Conservation (phyloP, 1,139 yeast species). For the Magnusiomyces paraingens region DNA sequence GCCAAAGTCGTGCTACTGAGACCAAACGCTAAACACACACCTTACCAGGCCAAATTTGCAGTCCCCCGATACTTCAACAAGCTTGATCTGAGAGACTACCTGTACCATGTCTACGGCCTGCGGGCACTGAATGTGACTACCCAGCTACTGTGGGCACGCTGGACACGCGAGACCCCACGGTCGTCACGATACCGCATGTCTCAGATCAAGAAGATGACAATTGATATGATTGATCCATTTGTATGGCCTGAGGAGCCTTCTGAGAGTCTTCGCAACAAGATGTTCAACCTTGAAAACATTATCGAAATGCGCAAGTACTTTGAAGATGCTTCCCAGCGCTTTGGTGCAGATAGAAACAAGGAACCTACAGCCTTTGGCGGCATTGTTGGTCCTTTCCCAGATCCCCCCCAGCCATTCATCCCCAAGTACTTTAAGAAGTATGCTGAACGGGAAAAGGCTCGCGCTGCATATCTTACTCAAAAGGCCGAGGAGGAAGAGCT, state of each 20-base stretch:
- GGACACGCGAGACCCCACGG: slow-evolving; percentile 52
- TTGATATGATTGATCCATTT: slow-evolving; percentile 88
- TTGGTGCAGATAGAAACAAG: slow-evolving; percentile 65
- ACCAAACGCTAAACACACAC: slow-evolving; percentile 91
- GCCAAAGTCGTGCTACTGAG: slow-evolving; percentile 73
- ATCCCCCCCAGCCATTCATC: slow-evolving; percentile 63
- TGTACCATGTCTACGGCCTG: slow-evolving; percentile 80
- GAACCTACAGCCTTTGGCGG: slow-evolving; percentile 76
- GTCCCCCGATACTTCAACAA: slow-evolving; percentile 90
- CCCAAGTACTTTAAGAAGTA: slow-evolving; percentile 44
- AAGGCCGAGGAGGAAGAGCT: slow-evolving; percentile 21
- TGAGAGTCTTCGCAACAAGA: slow-evolving; percentile 35
- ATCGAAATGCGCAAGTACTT: slow-evolving; percentile 30
- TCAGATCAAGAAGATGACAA: slow-evolving; percentile 89
- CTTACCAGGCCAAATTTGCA: slow-evolving; percentile 89
- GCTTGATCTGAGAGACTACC: slow-evolving; percentile 83
- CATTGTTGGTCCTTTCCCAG: slow-evolving; percentile 60
- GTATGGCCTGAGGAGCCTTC: slow-evolving; percentile 73
- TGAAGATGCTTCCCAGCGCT: slow-evolving; percentile 34
- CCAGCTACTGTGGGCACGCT: slow-evolving; percentile 71
- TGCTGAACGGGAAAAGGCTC: slow-evolving; percentile 39
- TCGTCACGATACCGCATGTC: slow-evolving; percentile 71
- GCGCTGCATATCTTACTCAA: slow-evolving; percentile 22
- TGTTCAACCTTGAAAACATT: slow-evolving; percentile 23
- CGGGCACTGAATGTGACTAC: slow-evolving; percentile 84